Percentiles rank a stretch among this genome's conserved stretches.
Evolutionary conservation across 2,329 filamentous ascomycete species (phyloP).

Genomic region (Zelopaecilomyces penicillatus): DNA sequence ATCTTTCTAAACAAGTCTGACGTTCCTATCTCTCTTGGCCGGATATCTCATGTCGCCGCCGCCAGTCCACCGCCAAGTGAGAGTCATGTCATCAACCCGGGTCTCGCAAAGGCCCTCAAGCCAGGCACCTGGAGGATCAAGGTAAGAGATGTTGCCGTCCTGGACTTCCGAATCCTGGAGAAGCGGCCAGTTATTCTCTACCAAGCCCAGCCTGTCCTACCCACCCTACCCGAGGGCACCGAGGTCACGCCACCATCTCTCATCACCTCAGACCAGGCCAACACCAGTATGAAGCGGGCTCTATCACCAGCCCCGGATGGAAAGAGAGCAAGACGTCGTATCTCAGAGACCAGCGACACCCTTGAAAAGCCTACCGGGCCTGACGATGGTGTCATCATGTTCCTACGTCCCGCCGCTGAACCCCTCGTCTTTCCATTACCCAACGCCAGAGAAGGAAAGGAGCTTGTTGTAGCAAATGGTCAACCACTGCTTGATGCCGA

Average conservation of each 20-base stretch:
- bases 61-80: slow-evolving; percentile 32
- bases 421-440: slow-evolving; percentile 45
- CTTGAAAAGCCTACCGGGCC: slow-evolving; percentile 13
- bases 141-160: slow-evolving; percentile 38
- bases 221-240: slow-evolving; percentile 17
- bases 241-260: slow-evolving; percentile 15
- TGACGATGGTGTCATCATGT: slow-evolving; percentile 48
- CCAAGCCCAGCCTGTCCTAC: slow-evolving; percentile 20
- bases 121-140: slow-evolving; percentile 51
- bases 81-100: slow-evolving; percentile 35
- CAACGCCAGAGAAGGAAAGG: slow-evolving; percentile 36
- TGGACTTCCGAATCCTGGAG: slow-evolving; percentile 51
- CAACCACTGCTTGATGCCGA: slow-evolving; percentile 45
- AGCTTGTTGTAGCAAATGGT: slow-evolving; percentile 36
- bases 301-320: slow-evolving; percentile 37
- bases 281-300: slow-evolving; percentile 42
- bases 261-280: slow-evolving; percentile 22
- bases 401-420: slow-evolving; percentile 41
- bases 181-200: slow-evolving; percentile 40
- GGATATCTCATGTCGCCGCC: slow-evolving; percentile 32
- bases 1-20: slow-evolving; percentile 49
- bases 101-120: slow-evolving; percentile 36
- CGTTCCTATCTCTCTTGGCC: slow-evolving; percentile 41
- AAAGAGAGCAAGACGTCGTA: slow-evolving; percentile 35
- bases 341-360: slow-evolving; percentile 20